Percentiles rank a stretch among this genome's conserved stretches.
Conservation (phyloP, 2,329 filamentous ascomycete species). For the Ophiostoma perfectum region DNA sequence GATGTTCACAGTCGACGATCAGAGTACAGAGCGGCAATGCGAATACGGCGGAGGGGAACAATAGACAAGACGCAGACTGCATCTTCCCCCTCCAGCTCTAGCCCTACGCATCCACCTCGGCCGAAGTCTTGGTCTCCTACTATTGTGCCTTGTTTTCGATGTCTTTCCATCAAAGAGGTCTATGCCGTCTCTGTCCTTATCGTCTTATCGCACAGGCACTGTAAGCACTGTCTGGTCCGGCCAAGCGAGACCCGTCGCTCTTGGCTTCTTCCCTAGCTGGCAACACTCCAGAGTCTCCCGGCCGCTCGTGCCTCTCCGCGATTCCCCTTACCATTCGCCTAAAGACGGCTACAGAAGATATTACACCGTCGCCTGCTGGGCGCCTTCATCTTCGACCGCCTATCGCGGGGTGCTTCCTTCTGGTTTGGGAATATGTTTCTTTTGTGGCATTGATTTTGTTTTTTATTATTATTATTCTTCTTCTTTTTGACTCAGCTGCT, state of each 20-base stretch:
- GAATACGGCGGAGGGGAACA: neutral
- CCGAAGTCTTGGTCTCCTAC: neutral
- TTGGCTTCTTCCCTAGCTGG: neutral
- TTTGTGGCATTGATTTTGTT: neutral
- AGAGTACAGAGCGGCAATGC: no score
- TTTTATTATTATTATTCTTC: no score
- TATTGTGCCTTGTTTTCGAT: no score
- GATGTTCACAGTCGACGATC: no score
- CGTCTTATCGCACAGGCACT: neutral
- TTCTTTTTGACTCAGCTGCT: neutral
- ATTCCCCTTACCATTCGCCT: neutral
- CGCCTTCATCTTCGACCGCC: neutral
- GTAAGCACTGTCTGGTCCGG: neutral
- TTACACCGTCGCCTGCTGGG: neutral
- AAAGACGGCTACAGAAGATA: neutral
- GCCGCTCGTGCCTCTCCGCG: neutral
- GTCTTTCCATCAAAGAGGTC: no score
- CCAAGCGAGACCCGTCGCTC: slow-evolving; percentile 1
- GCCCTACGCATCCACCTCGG: neutral
- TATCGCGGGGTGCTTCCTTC: slow-evolving; percentile 9
- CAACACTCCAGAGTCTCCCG: no score
- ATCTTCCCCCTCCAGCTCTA: neutral
- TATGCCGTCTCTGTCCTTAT: neutral
- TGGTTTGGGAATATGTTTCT: neutral
- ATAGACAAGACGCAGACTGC: no score